phyloP scores from a whole-genome alignment of 2,329 filamentous ascomycete species.

The Cordyceps javanica region DNA sequence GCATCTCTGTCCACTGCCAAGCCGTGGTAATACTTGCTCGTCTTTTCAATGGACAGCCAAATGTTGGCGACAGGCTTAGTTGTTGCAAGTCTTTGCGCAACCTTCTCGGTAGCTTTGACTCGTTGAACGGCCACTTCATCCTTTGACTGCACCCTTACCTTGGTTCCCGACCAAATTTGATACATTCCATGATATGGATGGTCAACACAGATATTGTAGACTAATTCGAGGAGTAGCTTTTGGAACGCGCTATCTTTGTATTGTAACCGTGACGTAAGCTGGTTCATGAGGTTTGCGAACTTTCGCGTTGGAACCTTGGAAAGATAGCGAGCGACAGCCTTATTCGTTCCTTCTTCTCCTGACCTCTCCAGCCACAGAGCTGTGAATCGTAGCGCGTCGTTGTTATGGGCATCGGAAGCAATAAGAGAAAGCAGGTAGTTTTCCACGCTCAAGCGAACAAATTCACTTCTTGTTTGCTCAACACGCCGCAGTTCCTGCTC shows the following conservation, averaged over 20 bases:
- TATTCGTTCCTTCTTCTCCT: slow-evolving; percentile 68
- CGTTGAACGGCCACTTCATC: slow-evolving; percentile 72
- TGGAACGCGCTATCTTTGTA: slow-evolving; percentile 70
- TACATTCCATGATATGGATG: slow-evolving; percentile 98
- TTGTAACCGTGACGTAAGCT: slow-evolving; percentile 87
- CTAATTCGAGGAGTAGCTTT: slow-evolving; percentile 61
- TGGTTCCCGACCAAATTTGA: slow-evolving; percentile 81
- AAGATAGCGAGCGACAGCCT: slow-evolving; percentile 65
- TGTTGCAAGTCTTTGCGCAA: slow-evolving; percentile 56
- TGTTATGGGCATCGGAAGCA: slow-evolving; percentile 83
- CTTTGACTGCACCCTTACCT: slow-evolving; percentile 60
- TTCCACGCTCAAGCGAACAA: slow-evolving; percentile 82
- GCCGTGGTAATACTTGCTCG: slow-evolving; percentile 59
- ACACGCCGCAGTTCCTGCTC: slow-evolving; percentile 78
- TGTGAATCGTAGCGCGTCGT: slow-evolving; percentile 85
- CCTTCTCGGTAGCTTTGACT: slow-evolving; percentile 62
- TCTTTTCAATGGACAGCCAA: slow-evolving; percentile 68
- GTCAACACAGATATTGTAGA: slow-evolving; percentile 79
- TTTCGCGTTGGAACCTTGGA: slow-evolving; percentile 78
- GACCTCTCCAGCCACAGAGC: slow-evolving; percentile 90
- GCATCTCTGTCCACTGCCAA: slow-evolving; percentile 61
- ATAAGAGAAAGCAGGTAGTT: slow-evolving; percentile 84
- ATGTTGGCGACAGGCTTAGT: slow-evolving; percentile 45
- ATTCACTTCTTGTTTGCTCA: slow-evolving; percentile 68
- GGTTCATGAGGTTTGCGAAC: slow-evolving; percentile 89